These are phyloP conservation scores for Lodderomyces jiufengensis DNA, from an alignment of 1,139 yeast species.

Conservation along the genomic window DNA sequence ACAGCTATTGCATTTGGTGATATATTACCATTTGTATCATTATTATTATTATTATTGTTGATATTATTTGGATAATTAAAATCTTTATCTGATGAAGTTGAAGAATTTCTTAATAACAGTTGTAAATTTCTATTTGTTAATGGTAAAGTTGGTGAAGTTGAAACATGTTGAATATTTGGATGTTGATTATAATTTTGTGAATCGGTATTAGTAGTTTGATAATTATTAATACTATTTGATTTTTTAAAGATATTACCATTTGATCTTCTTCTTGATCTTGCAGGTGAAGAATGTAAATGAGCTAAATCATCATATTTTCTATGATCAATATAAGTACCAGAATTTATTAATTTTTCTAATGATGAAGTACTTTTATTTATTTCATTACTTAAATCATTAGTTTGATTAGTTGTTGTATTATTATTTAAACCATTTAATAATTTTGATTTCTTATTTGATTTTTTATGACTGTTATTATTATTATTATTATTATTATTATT, in stretches of 20 bases:
- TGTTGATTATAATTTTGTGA: not conserved
- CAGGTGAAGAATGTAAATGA: constrained; percentile 32
- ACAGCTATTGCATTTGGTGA: constrained; percentile 28
- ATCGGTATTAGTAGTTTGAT: not conserved
- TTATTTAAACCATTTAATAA: too few species aligned
- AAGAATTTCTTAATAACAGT: constrained; percentile 18
- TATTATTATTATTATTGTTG: too few species aligned
- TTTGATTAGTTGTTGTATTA: too few species aligned
- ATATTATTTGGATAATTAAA: too few species aligned
- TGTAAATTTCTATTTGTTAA: constrained; percentile 38
- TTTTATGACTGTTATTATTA: not conserved
- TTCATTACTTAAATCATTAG: not conserved
- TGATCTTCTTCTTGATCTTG: constrained; percentile 28
- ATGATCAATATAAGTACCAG: constrained; percentile 34
- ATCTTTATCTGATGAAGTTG: constrained; percentile 8
- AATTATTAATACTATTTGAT: not conserved
- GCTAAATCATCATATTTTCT: constrained; percentile 28
- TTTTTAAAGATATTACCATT: constrained; percentile 9
- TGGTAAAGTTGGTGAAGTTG: constrained; percentile 21
- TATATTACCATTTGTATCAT: constrained; percentile 6
- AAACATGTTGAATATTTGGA: not conserved
- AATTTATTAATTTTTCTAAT: constrained; percentile 11
- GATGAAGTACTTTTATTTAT: constrained; percentile 6
- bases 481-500: too few species aligned
- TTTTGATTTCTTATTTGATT: not conserved